Evolutionary conservation across 345 rosid genomes (phyloP).

Genomic region (Lenwebbia sp.): DNA sequence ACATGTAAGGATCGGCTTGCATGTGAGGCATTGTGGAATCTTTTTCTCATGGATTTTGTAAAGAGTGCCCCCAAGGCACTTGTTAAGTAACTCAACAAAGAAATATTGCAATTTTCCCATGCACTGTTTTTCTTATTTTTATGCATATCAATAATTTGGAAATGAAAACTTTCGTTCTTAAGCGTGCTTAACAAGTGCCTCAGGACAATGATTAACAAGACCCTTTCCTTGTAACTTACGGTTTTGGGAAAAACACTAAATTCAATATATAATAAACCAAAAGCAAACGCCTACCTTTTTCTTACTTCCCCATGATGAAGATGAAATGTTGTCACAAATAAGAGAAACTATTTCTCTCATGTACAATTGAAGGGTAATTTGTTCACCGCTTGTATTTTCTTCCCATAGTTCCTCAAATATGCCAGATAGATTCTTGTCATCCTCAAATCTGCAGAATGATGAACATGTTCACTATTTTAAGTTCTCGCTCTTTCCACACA

Average conservation of each 20-base stretch:
- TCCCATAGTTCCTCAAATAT: slow-evolving; percentile 97
- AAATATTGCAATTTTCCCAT: neutral
- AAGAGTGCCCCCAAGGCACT: neutral
- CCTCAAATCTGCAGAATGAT: slow-evolving; percentile 66
- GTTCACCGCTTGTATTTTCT: slow-evolving; percentile 83
- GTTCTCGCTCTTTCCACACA: neutral
- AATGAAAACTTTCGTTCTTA: neutral
- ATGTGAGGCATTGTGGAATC: neutral
- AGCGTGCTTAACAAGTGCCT: neutral
- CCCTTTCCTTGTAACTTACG: neutral
- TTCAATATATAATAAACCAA: neutral
- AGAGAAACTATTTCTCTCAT: slow-evolving; percentile 68
- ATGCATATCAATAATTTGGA: neutral
- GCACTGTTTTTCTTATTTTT: neutral
- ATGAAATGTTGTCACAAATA: slow-evolving; percentile 58
- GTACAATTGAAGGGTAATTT: slow-evolving; percentile 72
- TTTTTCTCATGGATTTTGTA: neutral
- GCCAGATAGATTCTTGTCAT: slow-evolving; percentile 71
- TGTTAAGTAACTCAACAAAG: neutral
- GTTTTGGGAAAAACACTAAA: neutral
- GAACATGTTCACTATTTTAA: neutral
- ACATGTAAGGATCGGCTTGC: neutral
- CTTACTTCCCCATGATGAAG: slow-evolving; percentile 93
- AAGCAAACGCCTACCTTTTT: slow-evolving; percentile 32
- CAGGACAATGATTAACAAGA: neutral